Base-by-base conservation (phyloP, 768 basidiomycete species). In the Mycena chlorophos region DNA sequence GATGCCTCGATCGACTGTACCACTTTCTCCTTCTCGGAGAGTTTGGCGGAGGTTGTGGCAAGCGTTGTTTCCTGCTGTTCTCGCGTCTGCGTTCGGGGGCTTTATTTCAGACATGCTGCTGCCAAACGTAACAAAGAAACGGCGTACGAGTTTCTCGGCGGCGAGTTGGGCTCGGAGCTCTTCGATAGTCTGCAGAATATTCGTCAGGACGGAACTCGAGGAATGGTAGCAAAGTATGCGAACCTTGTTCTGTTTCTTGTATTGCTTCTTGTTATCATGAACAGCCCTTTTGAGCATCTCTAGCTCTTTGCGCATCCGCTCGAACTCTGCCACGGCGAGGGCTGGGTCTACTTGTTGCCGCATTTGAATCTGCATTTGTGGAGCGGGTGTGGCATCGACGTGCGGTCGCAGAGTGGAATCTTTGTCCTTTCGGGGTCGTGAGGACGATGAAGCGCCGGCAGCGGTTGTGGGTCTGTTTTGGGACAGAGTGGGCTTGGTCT, bases 211-310 rank as follows among this genome's bases (percentile, higher is more conserved):
- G 12, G 22, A 40, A 22, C 19, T 30, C 22, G 28, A 19, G 29
- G 42, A 54, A 14, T 17, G 27, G 6, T 43, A 25, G 5, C 20
- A 52, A 52, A 31, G 22, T n/a, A 16, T n/a, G 56, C 64, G 50
- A 23, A 84, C 86, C 77, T 86, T 87, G 45, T 63, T 70, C 58
- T 87, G 82, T 55, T 81, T 82, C 70, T 78, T 85, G 0, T 75
- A 65, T 0, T 63, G 64, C 61, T 81, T 87, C 67, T 77, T 83
- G 52, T 65, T 71, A 17, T 83, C 79, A 20, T 73, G 68, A 5
- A 75, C 63, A 23, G 76, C 63, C 64, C 75, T 81, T 68, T 82
- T 85, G 58, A 84, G 71, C 4, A 58, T 53, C 46, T 87, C 85
- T 4, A 86, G 63, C 60, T 90, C 86, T 29, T 74, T 77, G 66